phyloP scores from a whole-genome alignment of 2,329 filamentous ascomycete species.

The Aureobasidium sp. region DNA sequence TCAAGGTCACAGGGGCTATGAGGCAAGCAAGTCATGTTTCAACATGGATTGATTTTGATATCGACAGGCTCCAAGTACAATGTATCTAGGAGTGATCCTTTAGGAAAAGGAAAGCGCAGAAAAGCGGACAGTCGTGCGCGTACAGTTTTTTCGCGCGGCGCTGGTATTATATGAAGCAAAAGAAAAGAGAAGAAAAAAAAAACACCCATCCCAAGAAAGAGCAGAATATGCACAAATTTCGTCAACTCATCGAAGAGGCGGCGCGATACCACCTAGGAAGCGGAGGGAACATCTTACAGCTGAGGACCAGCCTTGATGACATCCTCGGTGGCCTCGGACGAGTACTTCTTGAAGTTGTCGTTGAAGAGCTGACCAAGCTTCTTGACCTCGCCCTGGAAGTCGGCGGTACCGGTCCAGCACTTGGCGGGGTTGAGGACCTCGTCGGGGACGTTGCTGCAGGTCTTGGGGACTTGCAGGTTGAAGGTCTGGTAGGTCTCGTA shows the following conservation, averaged over 20 bases:
- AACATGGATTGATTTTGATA: background rate
- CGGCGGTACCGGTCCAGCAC: constrained; percentile 77
- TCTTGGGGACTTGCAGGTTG: constrained; percentile 92
- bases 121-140: background rate
- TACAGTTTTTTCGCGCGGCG: constrained; percentile 5
- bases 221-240: constrained; percentile 3
- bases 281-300: background rate
- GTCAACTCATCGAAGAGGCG: constrained; percentile 5
- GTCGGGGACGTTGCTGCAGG: constrained; percentile 77
- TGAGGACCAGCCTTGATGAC: constrained; percentile 39
- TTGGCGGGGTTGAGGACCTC: constrained; percentile 93
- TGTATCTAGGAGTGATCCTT: constrained; percentile 8
- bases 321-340: constrained; percentile 56
- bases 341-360: constrained; percentile 97
- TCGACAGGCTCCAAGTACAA: background rate
- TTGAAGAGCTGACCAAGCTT: constrained; percentile 87
- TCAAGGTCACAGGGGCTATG: background rate
- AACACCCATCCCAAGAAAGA: background rate
- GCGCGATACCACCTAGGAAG: background rate
- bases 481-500: constrained; percentile 95
- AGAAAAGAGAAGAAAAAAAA: background rate
- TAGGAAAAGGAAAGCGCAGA: background rate
- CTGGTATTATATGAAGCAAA: constrained; percentile 2
- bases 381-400: constrained; percentile 79
- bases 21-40: background rate